phyloP scores from a whole-genome alignment of 2,329 filamentous ascomycete species.

The Trichoderma pleuroti region DNA sequence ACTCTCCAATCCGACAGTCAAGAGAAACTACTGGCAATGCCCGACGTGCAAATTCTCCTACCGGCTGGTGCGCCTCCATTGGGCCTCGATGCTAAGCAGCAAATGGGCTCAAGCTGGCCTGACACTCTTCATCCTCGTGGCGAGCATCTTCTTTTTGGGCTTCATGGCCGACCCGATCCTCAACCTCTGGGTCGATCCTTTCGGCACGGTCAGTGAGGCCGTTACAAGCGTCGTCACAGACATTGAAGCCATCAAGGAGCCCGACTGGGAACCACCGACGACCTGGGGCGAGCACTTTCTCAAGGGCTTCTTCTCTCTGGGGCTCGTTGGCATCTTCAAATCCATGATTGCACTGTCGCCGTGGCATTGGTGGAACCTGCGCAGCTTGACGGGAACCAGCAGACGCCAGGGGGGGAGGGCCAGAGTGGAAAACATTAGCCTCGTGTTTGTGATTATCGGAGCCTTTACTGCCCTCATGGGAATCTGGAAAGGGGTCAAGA shows the following conservation, averaged over 20 bases:
- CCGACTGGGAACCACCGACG: slow-evolving; percentile 47
- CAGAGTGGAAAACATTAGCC: slow-evolving; percentile 73
- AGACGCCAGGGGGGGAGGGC: slow-evolving; percentile 64
- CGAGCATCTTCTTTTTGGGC: slow-evolving; percentile 76
- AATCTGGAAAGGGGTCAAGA: slow-evolving; percentile 77
- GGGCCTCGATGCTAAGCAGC: slow-evolving; percentile 67
- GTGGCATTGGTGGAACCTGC: slow-evolving; percentile 73
- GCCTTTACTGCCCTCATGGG: slow-evolving; percentile 77
- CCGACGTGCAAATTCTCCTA: slow-evolving; percentile 86
- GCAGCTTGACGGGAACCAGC: slow-evolving; percentile 52
- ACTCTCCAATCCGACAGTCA: slow-evolving; percentile 60
- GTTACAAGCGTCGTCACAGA: slow-evolving; percentile 46
- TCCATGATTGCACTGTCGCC: slow-evolving; percentile 70
- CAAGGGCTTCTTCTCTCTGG: slow-evolving; percentile 87
- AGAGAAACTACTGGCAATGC: slow-evolving; percentile 79
- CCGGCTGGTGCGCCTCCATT: slow-evolving; percentile 70
- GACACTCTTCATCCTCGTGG: slow-evolving; percentile 67
- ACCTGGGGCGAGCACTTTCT: slow-evolving; percentile 81
- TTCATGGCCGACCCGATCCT: slow-evolving; percentile 93
- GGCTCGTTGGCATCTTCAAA: slow-evolving; percentile 80
- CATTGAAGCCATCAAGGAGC: slow-evolving; percentile 33
- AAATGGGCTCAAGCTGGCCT: slow-evolving; percentile 63
- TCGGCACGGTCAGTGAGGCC: slow-evolving; percentile 56
- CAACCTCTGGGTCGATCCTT: slow-evolving; percentile 79
- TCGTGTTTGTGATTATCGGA: slow-evolving; percentile 75